A percentile compares a stretch with the other conserved stretches of the same genome.
These are phyloP conservation scores for Delonix regia DNA, from an alignment of 306 rosid species.

Conservation along the genomic window DNA sequence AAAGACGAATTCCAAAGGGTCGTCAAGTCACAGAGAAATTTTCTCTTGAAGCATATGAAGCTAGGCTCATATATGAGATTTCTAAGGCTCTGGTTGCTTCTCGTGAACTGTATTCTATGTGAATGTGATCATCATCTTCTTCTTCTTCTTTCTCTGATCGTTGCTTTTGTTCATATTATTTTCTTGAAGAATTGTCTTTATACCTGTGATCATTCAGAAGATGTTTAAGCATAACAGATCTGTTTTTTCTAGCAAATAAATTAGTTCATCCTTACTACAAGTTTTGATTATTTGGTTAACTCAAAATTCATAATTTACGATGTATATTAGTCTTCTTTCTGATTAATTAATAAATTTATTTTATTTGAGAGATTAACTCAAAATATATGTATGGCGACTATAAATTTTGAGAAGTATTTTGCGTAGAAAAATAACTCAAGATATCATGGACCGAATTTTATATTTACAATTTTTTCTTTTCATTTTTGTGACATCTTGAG, in stretches of 20 bases:
- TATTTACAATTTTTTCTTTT: no score
- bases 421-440: no score
- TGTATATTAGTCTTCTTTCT: no score
- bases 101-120: background rate
- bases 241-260: background rate
- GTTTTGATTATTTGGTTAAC: no score
- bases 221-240: background rate
- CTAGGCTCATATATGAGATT: slow-evolving; percentile 7
- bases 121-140: background rate
- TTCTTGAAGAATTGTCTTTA: background rate
- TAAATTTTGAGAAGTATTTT: no score
- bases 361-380: no score
- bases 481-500: background rate
- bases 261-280: no score
- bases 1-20: slow-evolving; percentile 41
- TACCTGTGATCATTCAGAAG: background rate
- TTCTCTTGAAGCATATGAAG: slow-evolving; percentile 10
- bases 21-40: slow-evolving; percentile 17
- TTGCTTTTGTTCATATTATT: background rate
- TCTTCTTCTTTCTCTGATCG: background rate
- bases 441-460: no score
- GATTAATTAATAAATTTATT: no score
- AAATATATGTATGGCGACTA: no score
- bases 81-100: slow-evolving; percentile 12
- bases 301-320: no score